Evolutionary conservation across 2,329 filamentous ascomycete genomes (phyloP), one percentile per base, ranked within the genome.

Genomic region (Penicillium digitatum): DNA sequence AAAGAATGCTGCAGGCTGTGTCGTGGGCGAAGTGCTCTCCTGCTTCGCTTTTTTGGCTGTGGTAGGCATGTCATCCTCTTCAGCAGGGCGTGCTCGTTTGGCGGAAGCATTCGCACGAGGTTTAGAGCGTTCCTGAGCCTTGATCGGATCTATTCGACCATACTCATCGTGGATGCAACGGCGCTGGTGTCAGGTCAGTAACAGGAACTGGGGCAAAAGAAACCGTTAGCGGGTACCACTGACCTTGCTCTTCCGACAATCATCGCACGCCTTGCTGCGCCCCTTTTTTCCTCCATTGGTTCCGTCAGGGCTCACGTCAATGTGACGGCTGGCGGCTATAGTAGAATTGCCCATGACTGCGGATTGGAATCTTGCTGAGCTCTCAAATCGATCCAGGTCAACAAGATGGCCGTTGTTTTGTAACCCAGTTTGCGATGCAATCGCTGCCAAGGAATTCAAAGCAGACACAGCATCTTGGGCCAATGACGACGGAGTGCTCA

Each of bases 231-330:
- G 24, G 11, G 20, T 16, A 39, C 32, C 38, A 71, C 79, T 70
- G 67, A 85, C 84, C 78, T 87, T 87, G 77, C 83, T 86, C 68
- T 85, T 86, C 43, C 84, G 80, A 70, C 84, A 87, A 62, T 86
- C 83, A 55, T 83, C 79, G 67, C 84, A 87, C 40, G 84, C 84
- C 69, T 86, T 86, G 64, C 79, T 85, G 63, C 84, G 72, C 56
- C 82, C 79, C 67, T 83, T 82, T 71, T 83, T 79, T 43, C 76
- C 77, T 56, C 81, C 70, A 51, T 61, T 68, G 5, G 56, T 44
- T 26, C 72, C 72, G 38, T 73, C 69, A 10, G 69, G 69, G 38
- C 69, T 72, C 12, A 62, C 44, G 52, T 72, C 72, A 44, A 66
- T 62, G 1, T 65, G 54, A 24, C 65, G 66, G 31, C 67, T 66